Evolutionary conservation across 768 basidiomycete genomes (phyloP).

Genomic region (Phlegmacium glaucopus): DNA sequence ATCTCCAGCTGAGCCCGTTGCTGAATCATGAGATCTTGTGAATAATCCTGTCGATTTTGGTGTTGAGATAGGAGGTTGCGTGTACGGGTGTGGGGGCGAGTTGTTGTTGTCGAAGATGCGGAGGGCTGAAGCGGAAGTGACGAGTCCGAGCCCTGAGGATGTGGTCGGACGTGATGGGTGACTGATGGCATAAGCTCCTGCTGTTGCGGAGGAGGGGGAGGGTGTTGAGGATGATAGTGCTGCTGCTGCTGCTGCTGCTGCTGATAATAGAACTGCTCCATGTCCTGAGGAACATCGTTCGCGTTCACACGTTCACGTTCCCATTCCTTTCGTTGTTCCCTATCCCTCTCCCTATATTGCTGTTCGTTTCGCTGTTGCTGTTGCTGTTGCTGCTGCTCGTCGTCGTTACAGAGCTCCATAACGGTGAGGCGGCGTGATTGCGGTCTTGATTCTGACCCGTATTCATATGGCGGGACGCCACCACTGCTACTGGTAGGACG

Average conservation of each 20-base stretch:
- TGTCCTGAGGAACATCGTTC: constrained; percentile 19
- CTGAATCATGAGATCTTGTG: constrained; percentile 46
- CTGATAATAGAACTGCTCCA: constrained; percentile 38
- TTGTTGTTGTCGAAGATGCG: constrained; percentile 9
- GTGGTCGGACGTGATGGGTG: constrained; percentile 38
- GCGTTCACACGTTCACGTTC: constrained; percentile 4
- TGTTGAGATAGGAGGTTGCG: background rate
- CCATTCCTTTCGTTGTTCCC: too few species aligned
- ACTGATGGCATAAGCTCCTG: constrained; percentile 1
- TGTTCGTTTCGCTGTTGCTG: constrained; percentile 1
- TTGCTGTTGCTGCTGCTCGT: constrained; percentile 3
- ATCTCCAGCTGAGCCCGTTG: constrained; percentile 33
- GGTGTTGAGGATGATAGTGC: constrained; percentile 1
- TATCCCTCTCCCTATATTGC: too few species aligned
- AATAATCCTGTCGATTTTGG: constrained; percentile 28
- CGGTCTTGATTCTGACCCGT: constrained; percentile 72
- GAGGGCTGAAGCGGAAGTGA: constrained; percentile 45
- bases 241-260: constrained; percentile 27
- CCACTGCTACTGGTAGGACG: constrained; percentile 1
- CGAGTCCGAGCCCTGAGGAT: constrained; percentile 40
- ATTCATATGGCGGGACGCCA: constrained; percentile 44
- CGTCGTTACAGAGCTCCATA: constrained; percentile 87
- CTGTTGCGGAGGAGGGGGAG: background rate
- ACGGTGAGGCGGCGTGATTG: constrained; percentile 78
- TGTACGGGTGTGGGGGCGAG: background rate